Evolutionary conservation across 441 rosid genomes (phyloP).

Genomic region (Euphorbia schlechtendalii): DNA sequence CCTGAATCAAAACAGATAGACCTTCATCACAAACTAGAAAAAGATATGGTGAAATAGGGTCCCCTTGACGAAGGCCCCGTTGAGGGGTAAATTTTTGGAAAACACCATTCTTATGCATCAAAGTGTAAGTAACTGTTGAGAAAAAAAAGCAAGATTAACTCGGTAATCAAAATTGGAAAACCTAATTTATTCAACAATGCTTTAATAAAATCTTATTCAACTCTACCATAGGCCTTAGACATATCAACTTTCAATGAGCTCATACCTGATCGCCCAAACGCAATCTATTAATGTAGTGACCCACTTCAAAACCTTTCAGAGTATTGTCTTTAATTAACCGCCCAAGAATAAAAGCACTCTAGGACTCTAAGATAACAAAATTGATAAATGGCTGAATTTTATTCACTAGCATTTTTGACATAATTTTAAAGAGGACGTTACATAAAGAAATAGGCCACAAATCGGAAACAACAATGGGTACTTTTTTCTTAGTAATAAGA

Average conservation of each 20-base stretch:
- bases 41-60: too few species aligned
- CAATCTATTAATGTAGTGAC: not conserved
- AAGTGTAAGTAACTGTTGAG: too few species aligned
- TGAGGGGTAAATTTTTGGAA: too few species aligned
- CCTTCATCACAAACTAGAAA: too few species aligned
- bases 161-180: too few species aligned
- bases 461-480: not conserved
- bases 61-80: too few species aligned
- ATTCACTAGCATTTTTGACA: not conserved
- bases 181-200: not conserved
- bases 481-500: not conserved
- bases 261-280: fast-evolving
- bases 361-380: not conserved
- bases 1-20: too few species aligned
- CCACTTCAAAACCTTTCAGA: not conserved
- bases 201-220: not conserved
- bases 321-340: not conserved
- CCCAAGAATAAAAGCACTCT: not conserved
- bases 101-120: too few species aligned
- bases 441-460: not conserved
- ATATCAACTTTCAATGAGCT: not conserved
- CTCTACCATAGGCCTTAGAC: not conserved
- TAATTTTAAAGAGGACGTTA: not conserved
- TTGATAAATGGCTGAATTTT: not conserved
- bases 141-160: too few species aligned